phyloP scores from a whole-genome alignment of 1,284 basidiomycete species.

The Inonotus obliquus region DNA sequence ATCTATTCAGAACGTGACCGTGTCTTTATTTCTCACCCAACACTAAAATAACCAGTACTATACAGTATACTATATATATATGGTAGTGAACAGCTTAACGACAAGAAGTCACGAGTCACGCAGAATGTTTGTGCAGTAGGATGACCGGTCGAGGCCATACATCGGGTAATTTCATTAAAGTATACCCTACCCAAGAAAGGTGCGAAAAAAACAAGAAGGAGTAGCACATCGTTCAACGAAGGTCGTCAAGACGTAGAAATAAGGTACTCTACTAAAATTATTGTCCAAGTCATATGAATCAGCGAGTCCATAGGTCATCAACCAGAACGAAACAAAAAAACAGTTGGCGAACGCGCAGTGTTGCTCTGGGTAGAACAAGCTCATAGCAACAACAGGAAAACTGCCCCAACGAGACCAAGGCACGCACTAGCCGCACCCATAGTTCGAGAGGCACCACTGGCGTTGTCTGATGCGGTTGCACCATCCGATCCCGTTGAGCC shows the following conservation, averaged over 20 bases:
- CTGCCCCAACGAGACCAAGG: conserved; percentile 13
- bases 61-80: too few relatives aligned
- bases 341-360: not conserved
- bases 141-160: conserved; percentile 6
- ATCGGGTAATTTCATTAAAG: conserved; percentile 9
- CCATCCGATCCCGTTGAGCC: not conserved
- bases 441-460: conserved; percentile 14
- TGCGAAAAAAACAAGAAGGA: not conserved
- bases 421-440: not conserved
- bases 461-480: not conserved
- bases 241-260: conserved; percentile 8
- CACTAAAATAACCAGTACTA: too few relatives aligned
- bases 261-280: not conserved
- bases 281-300: conserved; percentile 10
- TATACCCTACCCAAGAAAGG: conserved; percentile 18
- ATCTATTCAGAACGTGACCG: not conserved
- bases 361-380: not conserved
- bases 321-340: not conserved
- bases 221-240: conserved; percentile 17
- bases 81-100: too few relatives aligned
- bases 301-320: conserved; percentile 5
- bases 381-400: conserved; percentile 15
- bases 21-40: not conserved
- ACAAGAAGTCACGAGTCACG: too few relatives aligned
- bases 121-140: not conserved